Evolutionary conservation across 768 basidiomycete genomes (phyloP), one percentile per base, ranked within the genome.

Genomic region (Psilocybe sp.): DNA sequence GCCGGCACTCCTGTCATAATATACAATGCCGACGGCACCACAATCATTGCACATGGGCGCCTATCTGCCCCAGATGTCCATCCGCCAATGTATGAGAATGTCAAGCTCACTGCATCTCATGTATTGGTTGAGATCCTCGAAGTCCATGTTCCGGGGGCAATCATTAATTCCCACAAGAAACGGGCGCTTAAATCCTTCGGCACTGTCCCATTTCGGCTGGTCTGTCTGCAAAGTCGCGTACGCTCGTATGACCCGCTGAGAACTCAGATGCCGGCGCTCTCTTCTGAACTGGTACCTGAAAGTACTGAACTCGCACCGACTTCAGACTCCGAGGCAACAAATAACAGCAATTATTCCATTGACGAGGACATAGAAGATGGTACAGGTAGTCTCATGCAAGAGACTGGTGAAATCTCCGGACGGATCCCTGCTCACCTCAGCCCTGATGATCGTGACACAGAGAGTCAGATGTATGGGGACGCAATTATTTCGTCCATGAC

Each of bases 181-280:
- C 44, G 44, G 8, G 10, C 54, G 6, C 49, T 62, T 3, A 31
- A 44, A 4, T 43, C 38, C 9, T 60, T 62, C 55, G 60, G 60
- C 3, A 12, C 16, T 32, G 3, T 41, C 5, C 49, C 57, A 23
- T 62, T 62, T 20, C 13, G 39, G 0, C 5, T 62, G 11, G 53
- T 60, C 14, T 56, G 54, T 34, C 32, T 47, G 2, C 40, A 37
- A 3, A 52, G 46, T 14, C 56, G 56, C 34, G 5, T 56, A 1
- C 36, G 44, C 9, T 19, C 37, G 1, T 59, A 44, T 19, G 19
- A 54, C 20, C 52, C 53, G 19, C n/a, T 1, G n/a, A 6, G n/a
- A 9, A 16, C 32, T 16, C 8, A 34, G 9, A 34, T 34, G 8
- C 45, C 31, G n/a, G n/a, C n/a, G n/a, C n/a, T n/a, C n/a, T n/a